Conservation (phyloP, 78 protist genomes). For the Dictyostelium firmibasis region DNA sequence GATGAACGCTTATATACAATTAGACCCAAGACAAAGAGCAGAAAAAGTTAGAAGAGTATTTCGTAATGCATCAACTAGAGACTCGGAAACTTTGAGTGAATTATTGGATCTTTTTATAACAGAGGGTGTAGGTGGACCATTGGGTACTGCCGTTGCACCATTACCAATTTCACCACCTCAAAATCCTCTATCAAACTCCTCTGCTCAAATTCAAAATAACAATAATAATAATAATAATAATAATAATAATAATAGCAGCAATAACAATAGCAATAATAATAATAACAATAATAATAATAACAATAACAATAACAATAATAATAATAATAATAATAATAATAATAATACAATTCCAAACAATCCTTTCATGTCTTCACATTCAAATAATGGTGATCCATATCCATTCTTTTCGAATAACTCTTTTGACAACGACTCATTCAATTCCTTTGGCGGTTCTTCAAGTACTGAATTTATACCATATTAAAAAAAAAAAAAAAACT, state of each 20-base stretch:
- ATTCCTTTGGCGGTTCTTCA: slow-evolving; percentile 37
- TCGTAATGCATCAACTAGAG: slow-evolving; percentile 34
- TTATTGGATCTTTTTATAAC: slow-evolving; percentile 46
- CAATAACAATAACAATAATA: not conserved
- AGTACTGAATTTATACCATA: slow-evolving; percentile 48
- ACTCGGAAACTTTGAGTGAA: slow-evolving; percentile 39
- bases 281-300: not conserved
- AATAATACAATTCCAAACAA: slow-evolving; percentile 5
- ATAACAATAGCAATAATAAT: not conserved
- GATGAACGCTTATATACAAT: slow-evolving; percentile 51
- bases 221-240: slow-evolving; percentile 6
- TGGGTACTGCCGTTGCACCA: slow-evolving; percentile 34
- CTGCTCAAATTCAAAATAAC: not conserved
- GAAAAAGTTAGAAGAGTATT: slow-evolving; percentile 66
- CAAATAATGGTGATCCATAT: slow-evolving; percentile 5
- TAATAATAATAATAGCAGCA: not conserved
- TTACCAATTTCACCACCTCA: slow-evolving; percentile 8
- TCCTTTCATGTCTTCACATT: not conserved
- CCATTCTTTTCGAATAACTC: slow-evolving; percentile 53
- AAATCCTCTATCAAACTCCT: not conserved
- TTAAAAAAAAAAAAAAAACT: not conserved
- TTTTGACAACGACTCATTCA: slow-evolving; percentile 52
- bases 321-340: not conserved
- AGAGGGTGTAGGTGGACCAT: slow-evolving; percentile 67
- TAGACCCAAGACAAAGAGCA: slow-evolving; percentile 70